Percentiles rank a stretch among this genome's conserved stretches.
Conservation (phyloP, 1,284 basidiomycete species). For the Porodaedalea pini region DNA sequence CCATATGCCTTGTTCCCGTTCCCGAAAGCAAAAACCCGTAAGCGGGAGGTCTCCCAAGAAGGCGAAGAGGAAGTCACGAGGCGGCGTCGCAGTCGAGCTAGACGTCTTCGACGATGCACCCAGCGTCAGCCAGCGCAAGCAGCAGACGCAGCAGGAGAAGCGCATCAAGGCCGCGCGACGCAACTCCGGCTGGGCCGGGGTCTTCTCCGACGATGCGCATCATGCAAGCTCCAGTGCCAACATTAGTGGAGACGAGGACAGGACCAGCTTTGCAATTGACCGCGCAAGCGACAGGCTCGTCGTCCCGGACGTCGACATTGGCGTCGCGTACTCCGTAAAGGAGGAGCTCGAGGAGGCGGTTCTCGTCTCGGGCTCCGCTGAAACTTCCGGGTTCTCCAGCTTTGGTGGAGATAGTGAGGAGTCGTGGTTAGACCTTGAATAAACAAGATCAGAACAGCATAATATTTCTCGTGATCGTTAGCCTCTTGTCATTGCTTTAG, state of each 20-base stretch:
- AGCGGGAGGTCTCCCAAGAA: background rate
- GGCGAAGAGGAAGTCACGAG: background rate
- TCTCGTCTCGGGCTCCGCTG: too few relatives aligned
- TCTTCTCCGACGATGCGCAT: background rate
- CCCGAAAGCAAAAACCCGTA: background rate
- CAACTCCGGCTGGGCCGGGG: constrained; percentile 3
- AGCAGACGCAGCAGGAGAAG: background rate
- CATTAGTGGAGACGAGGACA: background rate
- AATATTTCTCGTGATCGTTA: background rate
- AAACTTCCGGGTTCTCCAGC: background rate
- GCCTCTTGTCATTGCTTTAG: background rate
- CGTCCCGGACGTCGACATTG: constrained; percentile 6
- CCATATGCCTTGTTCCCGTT: background rate
- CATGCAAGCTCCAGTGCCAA: background rate
- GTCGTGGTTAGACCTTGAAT: background rate
- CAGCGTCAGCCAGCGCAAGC: background rate
- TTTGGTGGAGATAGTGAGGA: background rate
- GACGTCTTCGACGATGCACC: background rate
- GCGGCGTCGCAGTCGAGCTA: background rate
- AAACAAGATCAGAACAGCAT: background rate
- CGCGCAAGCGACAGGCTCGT: background rate
- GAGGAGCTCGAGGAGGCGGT: constrained; percentile 1
- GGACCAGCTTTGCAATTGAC: background rate
- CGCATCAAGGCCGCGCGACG: background rate
- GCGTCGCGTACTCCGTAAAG: constrained; percentile 3